phyloP scores from a whole-genome alignment of 2,329 filamentous ascomycete species.

The Tolypocladium paradoxum region DNA sequence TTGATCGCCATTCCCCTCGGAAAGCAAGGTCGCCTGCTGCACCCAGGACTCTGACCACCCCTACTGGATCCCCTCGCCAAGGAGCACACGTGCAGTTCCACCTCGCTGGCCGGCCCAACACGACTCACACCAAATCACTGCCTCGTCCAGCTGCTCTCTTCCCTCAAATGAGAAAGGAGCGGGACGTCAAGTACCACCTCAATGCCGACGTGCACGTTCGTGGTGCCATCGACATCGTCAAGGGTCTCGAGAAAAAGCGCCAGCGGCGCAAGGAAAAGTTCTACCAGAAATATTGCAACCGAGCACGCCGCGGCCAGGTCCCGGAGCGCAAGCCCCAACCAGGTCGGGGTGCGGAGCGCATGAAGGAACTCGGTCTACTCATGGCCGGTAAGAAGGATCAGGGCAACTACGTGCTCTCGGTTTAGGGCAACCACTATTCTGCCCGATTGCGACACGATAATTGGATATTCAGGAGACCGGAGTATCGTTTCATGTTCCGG shows the following conservation, averaged over 20 bases:
- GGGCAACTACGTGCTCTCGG: conserved; percentile 67
- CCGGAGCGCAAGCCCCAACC: conserved; percentile 58
- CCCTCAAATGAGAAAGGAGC: conserved; percentile 36
- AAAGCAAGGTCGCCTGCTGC: conserved; percentile 1
- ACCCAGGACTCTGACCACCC: conserved; percentile 16
- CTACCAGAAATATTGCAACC: conserved; percentile 79
- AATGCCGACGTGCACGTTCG: conserved; percentile 56
- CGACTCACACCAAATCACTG: conserved; percentile 75
- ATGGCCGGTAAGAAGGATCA: conserved; percentile 71
- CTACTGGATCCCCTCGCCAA: conserved; percentile 27
- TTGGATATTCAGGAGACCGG: neutral
- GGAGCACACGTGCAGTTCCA: conserved; percentile 26
- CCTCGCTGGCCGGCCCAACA: conserved; percentile 46
- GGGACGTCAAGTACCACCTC: conserved; percentile 21
- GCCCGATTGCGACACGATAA: neutral
- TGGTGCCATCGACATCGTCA: conserved; percentile 95
- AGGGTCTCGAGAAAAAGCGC: conserved; percentile 88
- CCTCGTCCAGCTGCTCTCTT: conserved; percentile 69
- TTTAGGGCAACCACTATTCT: conserved; percentile 31
- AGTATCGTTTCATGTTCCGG: neutral
- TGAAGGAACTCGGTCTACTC: conserved; percentile 71
- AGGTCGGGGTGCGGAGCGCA: conserved; percentile 83
- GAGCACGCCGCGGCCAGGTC: conserved; percentile 58
- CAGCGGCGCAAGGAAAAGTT: conserved; percentile 89
- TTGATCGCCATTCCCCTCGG: conserved; percentile 12